Evolutionary conservation across 2,329 filamentous ascomycete genomes (phyloP).

Genomic region (Microsporum canis): DNA sequence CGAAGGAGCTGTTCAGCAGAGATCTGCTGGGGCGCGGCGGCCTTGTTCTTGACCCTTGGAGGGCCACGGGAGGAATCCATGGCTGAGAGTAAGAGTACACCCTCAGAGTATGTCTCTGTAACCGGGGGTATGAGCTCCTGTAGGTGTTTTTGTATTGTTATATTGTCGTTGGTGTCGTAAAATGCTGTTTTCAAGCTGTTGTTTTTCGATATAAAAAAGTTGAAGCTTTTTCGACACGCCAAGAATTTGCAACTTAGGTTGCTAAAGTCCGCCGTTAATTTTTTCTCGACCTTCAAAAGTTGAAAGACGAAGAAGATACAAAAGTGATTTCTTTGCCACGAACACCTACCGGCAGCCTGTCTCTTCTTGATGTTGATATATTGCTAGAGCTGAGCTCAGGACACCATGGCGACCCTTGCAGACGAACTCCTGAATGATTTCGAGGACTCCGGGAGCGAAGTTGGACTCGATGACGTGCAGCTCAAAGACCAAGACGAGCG

Average conservation of each 20-base stretch:
- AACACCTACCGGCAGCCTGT: neutral
- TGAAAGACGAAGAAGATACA: neutral
- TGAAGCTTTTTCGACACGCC: neutral
- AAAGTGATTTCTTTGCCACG: neutral
- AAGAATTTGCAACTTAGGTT: neutral
- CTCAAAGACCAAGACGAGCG: neutral
- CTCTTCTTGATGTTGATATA: neutral
- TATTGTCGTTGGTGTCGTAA: no score
- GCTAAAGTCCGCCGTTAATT: neutral
- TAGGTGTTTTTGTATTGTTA: no score
- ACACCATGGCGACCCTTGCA: constrained; percentile 71
- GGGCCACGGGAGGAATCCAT: constrained; percentile 91
- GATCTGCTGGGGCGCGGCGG: constrained; percentile 78
- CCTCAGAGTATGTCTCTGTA: no score
- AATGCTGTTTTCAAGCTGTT: no score
- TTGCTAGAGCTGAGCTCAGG: neutral
- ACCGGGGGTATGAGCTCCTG: no score
- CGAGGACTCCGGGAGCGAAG: constrained; percentile 71
- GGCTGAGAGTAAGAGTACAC: neutral
- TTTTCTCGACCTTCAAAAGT: neutral
- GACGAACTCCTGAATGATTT: constrained; percentile 90
- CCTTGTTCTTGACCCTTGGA: constrained; percentile 98
- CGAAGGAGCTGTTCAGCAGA: constrained; percentile 93
- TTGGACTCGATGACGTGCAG: constrained; percentile 33
- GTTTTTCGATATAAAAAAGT: neutral